These are phyloP conservation scores for Penicillium polonicum DNA, from an alignment of 2,329 filamentous ascomycete genomes.

Conservation along the genomic window DNA sequence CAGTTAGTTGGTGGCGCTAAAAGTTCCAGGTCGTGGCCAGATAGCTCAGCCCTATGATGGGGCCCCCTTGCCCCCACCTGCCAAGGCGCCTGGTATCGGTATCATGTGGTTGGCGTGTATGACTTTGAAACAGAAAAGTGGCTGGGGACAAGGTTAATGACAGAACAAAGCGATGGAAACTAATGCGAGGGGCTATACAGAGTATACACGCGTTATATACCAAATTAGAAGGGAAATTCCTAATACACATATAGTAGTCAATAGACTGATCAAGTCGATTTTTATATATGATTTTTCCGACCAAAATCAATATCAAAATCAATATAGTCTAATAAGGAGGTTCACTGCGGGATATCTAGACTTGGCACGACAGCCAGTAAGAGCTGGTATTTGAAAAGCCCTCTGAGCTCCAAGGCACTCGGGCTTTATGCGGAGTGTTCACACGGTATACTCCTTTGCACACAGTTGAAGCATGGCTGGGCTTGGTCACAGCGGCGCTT, in stretches of 20 bases:
- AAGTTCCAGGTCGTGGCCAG: background rate
- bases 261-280: background rate
- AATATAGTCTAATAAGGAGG: slow-evolving; percentile 20
- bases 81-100: slow-evolving; percentile 14
- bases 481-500: too few species aligned
- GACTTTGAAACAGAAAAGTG: slow-evolving; percentile 9
- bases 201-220: background rate
- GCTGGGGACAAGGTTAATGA: background rate
- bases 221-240: background rate
- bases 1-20: slow-evolving; percentile 7
- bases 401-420: too few species aligned
- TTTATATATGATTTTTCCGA: background rate
- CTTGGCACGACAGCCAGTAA: slow-evolving; percentile 15
- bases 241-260: background rate
- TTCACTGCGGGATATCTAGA: slow-evolving; percentile 21
- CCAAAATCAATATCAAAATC: slow-evolving; percentile 20
- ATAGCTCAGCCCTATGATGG: slow-evolving; percentile 21
- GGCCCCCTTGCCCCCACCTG: slow-evolving; percentile 15
- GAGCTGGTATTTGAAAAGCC: too few species aligned
- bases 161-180: background rate
- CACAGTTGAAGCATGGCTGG: too few species aligned
- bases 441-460: too few species aligned
- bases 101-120: slow-evolving; percentile 10
- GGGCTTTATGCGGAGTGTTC: too few species aligned
- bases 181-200: background rate